Percentiles rank a stretch among this genome's conserved stretches.
Evolutionary conservation across 148 eudicot genomes (phyloP).

Genomic region (Chenopodium formosanum): DNA sequence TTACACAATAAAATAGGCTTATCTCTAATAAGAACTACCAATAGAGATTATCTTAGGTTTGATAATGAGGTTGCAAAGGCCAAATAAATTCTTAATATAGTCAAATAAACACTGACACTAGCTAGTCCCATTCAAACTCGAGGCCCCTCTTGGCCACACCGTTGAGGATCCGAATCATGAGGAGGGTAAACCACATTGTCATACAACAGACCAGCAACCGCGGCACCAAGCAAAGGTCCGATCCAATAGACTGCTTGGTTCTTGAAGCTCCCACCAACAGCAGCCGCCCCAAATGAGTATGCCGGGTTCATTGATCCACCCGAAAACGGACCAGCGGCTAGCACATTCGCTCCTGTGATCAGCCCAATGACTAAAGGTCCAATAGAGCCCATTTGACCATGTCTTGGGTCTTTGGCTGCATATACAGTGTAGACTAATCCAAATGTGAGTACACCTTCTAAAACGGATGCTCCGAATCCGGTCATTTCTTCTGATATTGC

Average conservation of each 20-base stretch:
- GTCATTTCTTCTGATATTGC: constrained; percentile 72
- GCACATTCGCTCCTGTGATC: constrained; percentile 63
- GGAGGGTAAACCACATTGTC: constrained; percentile 69
- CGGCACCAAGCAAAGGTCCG: constrained; percentile 75
- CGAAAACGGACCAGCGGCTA: constrained; percentile 77
- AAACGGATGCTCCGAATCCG: constrained; percentile 75
- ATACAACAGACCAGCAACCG: constrained; percentile 64
- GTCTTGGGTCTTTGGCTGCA: constrained; percentile 58
- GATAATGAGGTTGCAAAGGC: too few relatives aligned
- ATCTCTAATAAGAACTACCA: not conserved
- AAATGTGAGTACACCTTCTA: constrained; percentile 79
- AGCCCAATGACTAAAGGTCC: constrained; percentile 75
- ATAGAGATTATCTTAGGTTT: too few relatives aligned
- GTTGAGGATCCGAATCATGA: constrained; percentile 29
- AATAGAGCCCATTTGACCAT: constrained; percentile 46
- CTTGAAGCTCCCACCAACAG: constrained; percentile 64
- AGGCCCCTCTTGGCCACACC: constrained; percentile 19
- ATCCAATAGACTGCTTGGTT: constrained; percentile 95
- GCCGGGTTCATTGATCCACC: constrained; percentile 97
- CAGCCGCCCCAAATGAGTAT: constrained; percentile 62
- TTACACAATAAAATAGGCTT: not conserved
- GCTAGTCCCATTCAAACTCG: constrained; percentile 15
- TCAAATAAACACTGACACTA: not conserved
- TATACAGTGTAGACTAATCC: constrained; percentile 71
- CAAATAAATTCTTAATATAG: not conserved